Evolutionary conservation across 495 filamentous ascomycete species (phyloP), one percentile per base, ranked within the genome.

Genomic region (Penicillium robsamsonii): DNA sequence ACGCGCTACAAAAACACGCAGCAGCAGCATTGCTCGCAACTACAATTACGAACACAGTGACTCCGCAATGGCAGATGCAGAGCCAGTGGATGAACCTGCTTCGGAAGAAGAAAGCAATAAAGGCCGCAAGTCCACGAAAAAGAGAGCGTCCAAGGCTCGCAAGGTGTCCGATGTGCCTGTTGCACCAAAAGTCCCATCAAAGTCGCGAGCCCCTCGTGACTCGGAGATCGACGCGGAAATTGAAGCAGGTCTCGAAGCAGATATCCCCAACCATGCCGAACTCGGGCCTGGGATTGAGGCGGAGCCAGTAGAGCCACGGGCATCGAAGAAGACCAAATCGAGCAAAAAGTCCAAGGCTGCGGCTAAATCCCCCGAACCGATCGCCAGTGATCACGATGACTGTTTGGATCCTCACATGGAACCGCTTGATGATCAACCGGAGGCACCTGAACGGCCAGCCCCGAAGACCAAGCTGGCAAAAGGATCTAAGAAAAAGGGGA

Each of bases 171-270:
- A 70, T 25, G 64, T 70, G n/a, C 82, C 81, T 8, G 61, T 75
- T n/a, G 65, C 79, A 55, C 61, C 75, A 48, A 72, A 78, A 61
- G 41, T 70, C 4, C 55, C 67, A 37, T 59, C 74, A 20, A 74
- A 70, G 52, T 58, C 70, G 20, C 67, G 62, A 30, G 50, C 76
- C 1, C 78, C 78, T 5, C 75, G 79, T 46, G 84, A 92, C 50
- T 83, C 85, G 3, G 87, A 89, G 50, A 77, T 90, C 31, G 84
- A 91, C n/a, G 79, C 81, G 24, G 84, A 80, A 30, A 74, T 91
- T 3, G 81, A 86, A 59, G 83, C 84, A 18, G 88, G 88, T 42
- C 78, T 89, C 17, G 86, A 75, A 44, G 57, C 43, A 49, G 61
- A 65, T 24, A 25, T 50, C 11, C 50, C 55, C 7, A 57, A 69